Base-by-base conservation (phyloP, 164 flowering plant genomes). In the Cinnamomum chago region DNA sequence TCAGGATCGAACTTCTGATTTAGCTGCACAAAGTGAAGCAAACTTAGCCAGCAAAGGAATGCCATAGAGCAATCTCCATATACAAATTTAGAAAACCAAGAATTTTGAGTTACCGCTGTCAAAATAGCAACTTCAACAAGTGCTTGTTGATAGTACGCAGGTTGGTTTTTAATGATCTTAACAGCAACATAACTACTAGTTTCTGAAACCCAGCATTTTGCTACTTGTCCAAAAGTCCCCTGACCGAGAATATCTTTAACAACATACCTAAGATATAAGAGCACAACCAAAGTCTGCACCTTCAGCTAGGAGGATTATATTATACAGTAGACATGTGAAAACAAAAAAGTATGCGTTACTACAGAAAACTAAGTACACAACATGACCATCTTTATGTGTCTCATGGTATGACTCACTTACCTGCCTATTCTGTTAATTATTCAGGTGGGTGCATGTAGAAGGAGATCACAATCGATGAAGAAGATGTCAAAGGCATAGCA, bases 201-300 rank as follows among this genome's bases (percentile, higher is more conserved):
- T 82, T 94, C 98, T 50, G 89, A 75, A 80, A 88, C 87, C 97
- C 89, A 93, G 84, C 98, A 96, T 85, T 94, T 96, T 10, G 95
- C 99, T 80, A 96, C 99, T 86, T 94, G 99, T 70, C 99, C 99
- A 86, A 96, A 96, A 47, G 99, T 94, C 73, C 99, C 99, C 70
- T 94, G 99, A 50, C 99, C 99, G 84, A 96, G 97, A 67, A 94
- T 79, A 80, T 96, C 99, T 84, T 92, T 94, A 75, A 96, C 95
- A 78, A 94, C 72, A 67, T 96, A 96, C 82, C 99, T 96, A 82
- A 35, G 55, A 66, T 5, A 67, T 27, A 62, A 7, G 28, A 50
- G 67, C 71, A 67, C 30, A 76, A 52, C 7, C 10, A 52, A 68
- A 35, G 27, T 47, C 20, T 28, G 23, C 62, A 25, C n/a, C 18